Evolutionary conservation across 1,284 basidiomycete species (phyloP).

Genomic region (Moniliophthora roreri): DNA sequence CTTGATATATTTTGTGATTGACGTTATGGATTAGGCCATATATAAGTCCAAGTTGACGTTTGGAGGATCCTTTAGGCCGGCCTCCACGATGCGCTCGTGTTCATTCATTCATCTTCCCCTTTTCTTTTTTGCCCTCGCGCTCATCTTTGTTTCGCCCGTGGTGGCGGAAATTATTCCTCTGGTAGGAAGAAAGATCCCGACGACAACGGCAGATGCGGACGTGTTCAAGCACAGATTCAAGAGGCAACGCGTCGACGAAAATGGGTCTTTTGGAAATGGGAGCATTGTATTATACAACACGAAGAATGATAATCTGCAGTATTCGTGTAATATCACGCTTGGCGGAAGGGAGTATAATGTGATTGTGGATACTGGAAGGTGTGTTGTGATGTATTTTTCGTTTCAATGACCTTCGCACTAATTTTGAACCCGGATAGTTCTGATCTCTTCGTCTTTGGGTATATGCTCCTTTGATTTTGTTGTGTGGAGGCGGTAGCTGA

Average conservation of each 20-base stretch:
- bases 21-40: too few species aligned
- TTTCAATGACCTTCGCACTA: neutral
- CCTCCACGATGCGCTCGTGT: too few species aligned
- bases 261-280: neutral
- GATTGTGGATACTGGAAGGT: conserved; percentile 4
- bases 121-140: neutral
- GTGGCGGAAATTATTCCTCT: conserved; percentile 2
- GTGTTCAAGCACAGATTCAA: neutral
- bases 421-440: neutral
- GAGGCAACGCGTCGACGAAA: neutral
- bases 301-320: neutral
- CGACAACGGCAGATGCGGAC: neutral
- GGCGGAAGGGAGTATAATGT: conserved; percentile 1
- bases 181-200: conserved; percentile 1
- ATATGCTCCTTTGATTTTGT: too few species aligned
- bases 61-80: too few species aligned
- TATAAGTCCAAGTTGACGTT: too few species aligned
- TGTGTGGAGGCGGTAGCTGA: too few species aligned
- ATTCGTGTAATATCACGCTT: conserved; percentile 1
- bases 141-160: too few species aligned
- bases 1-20: too few species aligned
- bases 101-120: neutral
- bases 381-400: neutral
- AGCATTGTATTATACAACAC: neutral
- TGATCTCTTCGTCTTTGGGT: too few species aligned